Evolutionary conservation across 306 rosid genomes (phyloP), one percentile per base, ranked within the genome.

Genomic region (Vigna unguiculata): DNA sequence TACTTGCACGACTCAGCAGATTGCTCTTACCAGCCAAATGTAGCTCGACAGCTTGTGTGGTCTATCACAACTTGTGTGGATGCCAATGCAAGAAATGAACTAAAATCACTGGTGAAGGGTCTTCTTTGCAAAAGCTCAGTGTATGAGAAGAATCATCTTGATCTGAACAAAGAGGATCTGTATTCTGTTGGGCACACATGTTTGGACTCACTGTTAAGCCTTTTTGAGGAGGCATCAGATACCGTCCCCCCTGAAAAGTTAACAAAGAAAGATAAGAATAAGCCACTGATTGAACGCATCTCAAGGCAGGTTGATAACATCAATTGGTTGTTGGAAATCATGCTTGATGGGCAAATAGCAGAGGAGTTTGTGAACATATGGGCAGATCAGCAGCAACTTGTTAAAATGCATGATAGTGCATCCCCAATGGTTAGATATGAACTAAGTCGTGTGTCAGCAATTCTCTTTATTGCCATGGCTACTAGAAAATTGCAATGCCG

Each of bases 341-440:
- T 92, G 82, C 89, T 92, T 68, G 97, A 92, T 82, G 78, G 83
- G 67, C 96, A 92, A 86, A 81, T 92, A 83, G 97, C 91, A 7
- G 96, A 92, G 77, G 92, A 90, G 55, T 90, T 90, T 80, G 97
- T 92, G 41, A 85, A 87, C 72, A 81, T 82, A 71, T 92, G 97
- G 97, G 82, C 93, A 15, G 80, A 87, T 59, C 97, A 92, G 81
- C 81, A 77, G 12, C 90, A 85, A 61, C 92, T 92, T 57, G 75
- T 92, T 68, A 82, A 73, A 75, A 80, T 88, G 91, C 96, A 92
- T 7, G 86, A 85, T 36, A 58, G 49, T 60, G 68, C 85, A 48
- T 92, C 97, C 69, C 93, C 96, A 9, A 88, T 92, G 96, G 79
- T 92, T 51, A 75, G 97, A 80, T 92, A 92, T 58, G 97, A 92